A percentile compares a stretch with the other conserved stretches of the same genome.
These are phyloP conservation scores for Yamadazyma aaseri DNA, from an alignment of 1,139 yeast species.

Conservation along the genomic window DNA sequence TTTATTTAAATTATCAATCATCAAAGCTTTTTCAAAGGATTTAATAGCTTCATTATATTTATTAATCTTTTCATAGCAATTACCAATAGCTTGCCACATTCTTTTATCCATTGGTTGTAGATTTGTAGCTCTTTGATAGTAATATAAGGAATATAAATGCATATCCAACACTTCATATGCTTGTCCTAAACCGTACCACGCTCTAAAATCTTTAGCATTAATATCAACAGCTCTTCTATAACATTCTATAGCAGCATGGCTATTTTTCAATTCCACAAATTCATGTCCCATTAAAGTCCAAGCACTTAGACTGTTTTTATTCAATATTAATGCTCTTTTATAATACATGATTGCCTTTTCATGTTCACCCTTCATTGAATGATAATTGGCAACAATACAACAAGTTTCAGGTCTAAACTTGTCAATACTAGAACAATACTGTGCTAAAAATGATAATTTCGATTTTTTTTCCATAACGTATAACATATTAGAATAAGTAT, in stretches of 20 bases:
- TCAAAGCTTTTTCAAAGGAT: constrained; percentile 55
- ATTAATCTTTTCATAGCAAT: constrained; percentile 80
- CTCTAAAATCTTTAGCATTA: constrained; percentile 85
- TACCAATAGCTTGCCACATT: constrained; percentile 96
- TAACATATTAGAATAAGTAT: constrained; percentile 86
- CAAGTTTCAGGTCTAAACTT: constrained; percentile 93
- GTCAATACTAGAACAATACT: constrained; percentile 78
- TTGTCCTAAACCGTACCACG: constrained; percentile 98
- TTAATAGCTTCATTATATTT: constrained; percentile 65
- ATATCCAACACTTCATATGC: constrained; percentile 96
- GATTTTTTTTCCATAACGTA: constrained; percentile 91
- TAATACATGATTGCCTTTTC: constrained; percentile 93
- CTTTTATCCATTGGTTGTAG: constrained; percentile 87
- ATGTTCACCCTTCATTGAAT: constrained; percentile 88
- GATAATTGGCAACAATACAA: constrained; percentile 90
- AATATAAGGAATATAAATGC: constrained; percentile 89
- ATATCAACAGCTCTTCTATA: constrained; percentile 92
- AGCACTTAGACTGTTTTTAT: constrained; percentile 81
- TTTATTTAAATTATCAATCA: constrained; percentile 38
- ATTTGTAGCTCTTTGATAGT: constrained; percentile 88
- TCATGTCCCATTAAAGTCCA: constrained; percentile 99
- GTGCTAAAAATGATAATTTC: constrained; percentile 84
- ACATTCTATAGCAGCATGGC: constrained; percentile 96
- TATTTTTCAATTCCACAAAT: constrained; percentile 90
- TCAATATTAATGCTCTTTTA: constrained; percentile 80